Evolutionary conservation across 2,329 filamentous ascomycete species (phyloP), one percentile per base, ranked within the genome.

Genomic region (Sporothrix dimorphospora): DNA sequence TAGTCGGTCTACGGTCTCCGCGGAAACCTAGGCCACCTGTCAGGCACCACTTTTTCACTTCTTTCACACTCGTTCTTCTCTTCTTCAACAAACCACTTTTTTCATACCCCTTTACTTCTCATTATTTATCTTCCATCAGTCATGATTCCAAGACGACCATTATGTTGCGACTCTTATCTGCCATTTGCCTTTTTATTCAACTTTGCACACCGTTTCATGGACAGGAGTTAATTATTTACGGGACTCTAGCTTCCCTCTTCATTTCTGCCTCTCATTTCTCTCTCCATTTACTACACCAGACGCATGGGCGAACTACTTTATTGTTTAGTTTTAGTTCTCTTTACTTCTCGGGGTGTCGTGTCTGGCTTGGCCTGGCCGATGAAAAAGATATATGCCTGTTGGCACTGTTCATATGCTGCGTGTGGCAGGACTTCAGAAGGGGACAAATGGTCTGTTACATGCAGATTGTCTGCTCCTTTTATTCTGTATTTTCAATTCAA

Each of bases 31-130:
- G 21, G n/a, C 21, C 1, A 9, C 12, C 12, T 14, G 4, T 16
- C 38, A 21, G 55, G 14, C 30, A 40, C 16, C 8, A 21, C 19
- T 3, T 55, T 40, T 72, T 61, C 40, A 71, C 51, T 72, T 59
- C 51, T 71, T 70, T 74, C 47, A 76, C 70, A 69, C 72, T 72
- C 74, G 67, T 67, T 59, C 27, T 70, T 34, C 55, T 72, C 76
- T 57, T 67, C 69, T 70, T 65, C n/a, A 55, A 66, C 66, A 73
- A 63, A 45, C 9, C 1, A 38, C 47, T 16, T 47, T 69, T 45
- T 71, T 53, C 65, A 75, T 72, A 71, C 69, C 68, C 67, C 40
- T 70, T 61, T 61, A n/a, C 19, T 53, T 24, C 24, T 53, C 34
- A 19, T 42, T 34, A 21, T 55, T 55, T 42, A 38, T 14, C 7